Percentiles rank a stretch among this genome's conserved stretches.
Conservation (phyloP, 1,284 basidiomycete species). For the Phlebopus sp. region DNA sequence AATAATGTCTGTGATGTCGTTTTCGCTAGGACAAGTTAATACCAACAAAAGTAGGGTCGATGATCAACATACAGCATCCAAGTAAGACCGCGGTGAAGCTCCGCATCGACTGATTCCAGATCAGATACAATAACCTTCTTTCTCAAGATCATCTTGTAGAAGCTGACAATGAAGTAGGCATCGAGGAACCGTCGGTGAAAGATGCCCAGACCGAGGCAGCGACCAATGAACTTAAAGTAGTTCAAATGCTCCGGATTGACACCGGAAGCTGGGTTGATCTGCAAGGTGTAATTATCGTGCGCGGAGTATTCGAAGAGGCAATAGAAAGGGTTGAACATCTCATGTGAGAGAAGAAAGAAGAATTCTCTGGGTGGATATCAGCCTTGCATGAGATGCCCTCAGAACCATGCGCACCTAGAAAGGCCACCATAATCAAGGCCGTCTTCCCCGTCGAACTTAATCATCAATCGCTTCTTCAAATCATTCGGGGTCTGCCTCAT, state of each 20-base stretch:
- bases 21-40: slow-evolving; percentile 51
- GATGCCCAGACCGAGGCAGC: slow-evolving; percentile 88
- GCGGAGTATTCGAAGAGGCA: slow-evolving; percentile 96
- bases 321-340: slow-evolving; percentile 96
- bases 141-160: slow-evolving; percentile 97
- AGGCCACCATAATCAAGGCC: slow-evolving; percentile 94
- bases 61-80: slow-evolving; percentile 79
- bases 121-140: slow-evolving; percentile 87
- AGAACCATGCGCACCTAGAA: slow-evolving; percentile 59
- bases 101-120: slow-evolving; percentile 85
- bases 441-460: slow-evolving; percentile 97
- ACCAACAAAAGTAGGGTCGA: slow-evolving; percentile 3
- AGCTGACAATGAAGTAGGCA: slow-evolving; percentile 94
- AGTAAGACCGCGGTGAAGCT: slow-evolving; percentile 83
- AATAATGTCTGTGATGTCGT: slow-evolving; percentile 88
- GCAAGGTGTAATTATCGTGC: slow-evolving; percentile 94
- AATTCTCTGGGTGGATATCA: slow-evolving; percentile 49
- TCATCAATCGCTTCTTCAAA: slow-evolving; percentile 94
- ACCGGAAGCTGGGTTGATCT: slow-evolving; percentile 92
- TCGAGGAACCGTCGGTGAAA: slow-evolving; percentile 96
- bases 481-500: slow-evolving; percentile 94
- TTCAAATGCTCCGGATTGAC: slow-evolving; percentile 96
- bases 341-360: slow-evolving; percentile 92
- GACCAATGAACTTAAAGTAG: slow-evolving; percentile 97
- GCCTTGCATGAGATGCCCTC: slow-evolving; percentile 10